phyloP scores from a whole-genome alignment of 1,139 yeast species.

The Pichia sorboxylosa region DNA sequence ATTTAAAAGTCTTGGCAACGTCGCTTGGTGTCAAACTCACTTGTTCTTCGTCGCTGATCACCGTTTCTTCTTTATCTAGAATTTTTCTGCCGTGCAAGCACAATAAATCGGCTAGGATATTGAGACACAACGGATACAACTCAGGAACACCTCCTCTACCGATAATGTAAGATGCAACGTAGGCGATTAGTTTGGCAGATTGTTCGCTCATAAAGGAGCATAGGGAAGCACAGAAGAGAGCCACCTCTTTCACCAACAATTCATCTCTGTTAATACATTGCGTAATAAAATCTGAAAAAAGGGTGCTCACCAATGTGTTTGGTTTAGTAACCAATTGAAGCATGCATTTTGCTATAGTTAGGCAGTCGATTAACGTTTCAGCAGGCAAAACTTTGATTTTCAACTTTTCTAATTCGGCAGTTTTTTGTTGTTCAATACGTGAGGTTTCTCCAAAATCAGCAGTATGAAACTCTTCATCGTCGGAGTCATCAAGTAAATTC shows the following conservation, averaged over 20 bases:
- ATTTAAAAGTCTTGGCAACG: constrained; percentile 55
- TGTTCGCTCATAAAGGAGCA: constrained; percentile 62
- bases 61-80: constrained; percentile 40
- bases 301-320: constrained; percentile 58
- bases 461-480: constrained; percentile 35
- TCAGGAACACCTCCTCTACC: constrained; percentile 43
- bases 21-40: constrained; percentile 49
- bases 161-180: constrained; percentile 54
- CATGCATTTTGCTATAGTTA: constrained; percentile 59
- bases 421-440: constrained; percentile 20
- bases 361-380: constrained; percentile 51
- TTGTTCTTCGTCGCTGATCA: constrained; percentile 40
- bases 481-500: constrained; percentile 13
- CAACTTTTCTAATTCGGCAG: constrained; percentile 19
- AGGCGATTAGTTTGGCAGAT: constrained; percentile 47
- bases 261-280: constrained; percentile 65
- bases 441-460: constrained; percentile 31
- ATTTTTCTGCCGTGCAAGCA: constrained; percentile 66
- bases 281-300: constrained; percentile 67
- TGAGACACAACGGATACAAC: constrained; percentile 50
- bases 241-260: constrained; percentile 51
- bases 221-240: constrained; percentile 67
- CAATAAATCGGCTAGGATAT: constrained; percentile 66
- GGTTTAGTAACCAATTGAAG: constrained; percentile 55
- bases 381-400: constrained; percentile 32